Percentiles rank a stretch among this genome's conserved stretches.
These are phyloP conservation scores for Umbilicus rupestris DNA, from an alignment of 164 flowering plant species.

Conservation along the genomic window DNA sequence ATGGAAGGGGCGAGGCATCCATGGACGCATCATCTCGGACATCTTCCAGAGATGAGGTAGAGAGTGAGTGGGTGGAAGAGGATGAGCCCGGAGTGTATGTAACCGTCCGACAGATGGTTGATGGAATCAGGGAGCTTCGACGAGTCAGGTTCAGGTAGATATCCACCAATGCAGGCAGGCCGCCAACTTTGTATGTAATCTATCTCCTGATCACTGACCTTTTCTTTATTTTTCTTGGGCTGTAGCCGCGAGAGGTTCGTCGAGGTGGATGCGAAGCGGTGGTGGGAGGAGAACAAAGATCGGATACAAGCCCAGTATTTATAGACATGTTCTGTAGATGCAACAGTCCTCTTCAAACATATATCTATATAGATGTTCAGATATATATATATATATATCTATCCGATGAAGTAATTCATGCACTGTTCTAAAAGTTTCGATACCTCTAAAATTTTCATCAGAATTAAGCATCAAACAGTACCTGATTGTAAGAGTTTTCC, in stretches of 20 bases:
- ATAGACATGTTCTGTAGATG: constrained; percentile 14
- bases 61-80: constrained; percentile 87
- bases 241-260: constrained; percentile 91
- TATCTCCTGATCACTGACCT: neutral
- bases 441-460: too few relatives aligned
- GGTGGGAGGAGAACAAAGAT: constrained; percentile 98
- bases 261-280: constrained; percentile 76
- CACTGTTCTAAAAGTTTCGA: too few relatives aligned
- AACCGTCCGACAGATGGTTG: constrained; percentile 79
- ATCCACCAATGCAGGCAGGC: too few relatives aligned
- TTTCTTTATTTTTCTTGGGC: neutral
- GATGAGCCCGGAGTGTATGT: constrained; percentile 97
- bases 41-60: constrained; percentile 77
- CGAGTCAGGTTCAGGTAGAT: constrained; percentile 92
- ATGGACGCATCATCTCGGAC: constrained; percentile 79
- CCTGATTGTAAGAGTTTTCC: too few relatives aligned
- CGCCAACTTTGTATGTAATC: too few relatives aligned
- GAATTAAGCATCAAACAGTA: too few relatives aligned
- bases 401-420: too few relatives aligned
- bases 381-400: too few relatives aligned
- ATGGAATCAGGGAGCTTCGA: constrained; percentile 88
- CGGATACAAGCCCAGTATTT: constrained; percentile 95
- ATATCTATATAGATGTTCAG: too few relatives aligned
- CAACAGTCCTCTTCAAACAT: too few relatives aligned
- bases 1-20: constrained; percentile 23